Base-by-base conservation (phyloP, 352 stramenopile genomes). In the Blastocystis sp. region DNA sequence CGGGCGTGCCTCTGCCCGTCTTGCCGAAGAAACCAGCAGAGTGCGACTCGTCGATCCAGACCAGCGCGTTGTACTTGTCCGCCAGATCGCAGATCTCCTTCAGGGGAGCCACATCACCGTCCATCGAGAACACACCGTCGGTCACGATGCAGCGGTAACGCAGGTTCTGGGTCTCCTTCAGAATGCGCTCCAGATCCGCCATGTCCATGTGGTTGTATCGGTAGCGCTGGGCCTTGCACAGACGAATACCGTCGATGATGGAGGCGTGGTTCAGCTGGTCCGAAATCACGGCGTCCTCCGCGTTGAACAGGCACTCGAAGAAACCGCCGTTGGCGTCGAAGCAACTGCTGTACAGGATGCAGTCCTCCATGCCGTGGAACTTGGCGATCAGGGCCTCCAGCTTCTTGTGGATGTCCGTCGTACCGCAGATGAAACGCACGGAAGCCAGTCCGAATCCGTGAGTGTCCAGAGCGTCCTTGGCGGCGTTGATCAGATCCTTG, bases 91-190 rank as follows among this genome's bases (percentile, higher is more conserved):
- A 94, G 38, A 97, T 97, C 48, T 95, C 92, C 80, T 94, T 82
- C 52, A 98, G 90, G 45, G 93, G 93, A 45, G 95, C 95, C 45
- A 98, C 94, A 81, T 97, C 94, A 6, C 95, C 95, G 89, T 98
- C 95, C 95, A 98, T 98, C 71, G 91, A 95, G 89, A 98, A 98
- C n/a, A 97, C 95, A 52, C 95, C 95, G 88, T 98, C 95, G 0
- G 95, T 98, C 10, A 94, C 94, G 80, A 98, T 95, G 38, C 97
- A 90, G 1, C 93, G 93, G 78, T 93, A 94, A 81, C 94, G 94
- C 89, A 91, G 94, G 91, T 96, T 93, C 91, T 97, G 93, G 43
- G 94, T 94, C 38, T 92, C 91, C 88, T 96, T 90, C 28, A 98
- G 91, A 87, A 96, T 95, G 38, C 89, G 89, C 89, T 98, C 94